Base-by-base conservation (phyloP, 176 grass and related monocot species). In the Thinopyrum elongatum region DNA sequence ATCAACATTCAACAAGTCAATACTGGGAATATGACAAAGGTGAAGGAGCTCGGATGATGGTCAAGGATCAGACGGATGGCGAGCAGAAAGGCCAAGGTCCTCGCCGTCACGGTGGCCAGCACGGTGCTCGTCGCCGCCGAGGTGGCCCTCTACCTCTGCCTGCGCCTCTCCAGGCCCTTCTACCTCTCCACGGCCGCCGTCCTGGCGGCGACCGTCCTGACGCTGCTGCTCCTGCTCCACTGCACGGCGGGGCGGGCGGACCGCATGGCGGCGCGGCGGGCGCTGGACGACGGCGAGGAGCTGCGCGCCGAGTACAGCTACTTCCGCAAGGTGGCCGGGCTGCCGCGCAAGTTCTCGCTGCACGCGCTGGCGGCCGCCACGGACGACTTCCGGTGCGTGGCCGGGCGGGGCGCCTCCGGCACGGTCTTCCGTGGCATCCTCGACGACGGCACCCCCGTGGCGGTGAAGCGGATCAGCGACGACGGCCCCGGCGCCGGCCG, bases 381-480 rank as follows among this genome's bases (percentile, higher is more conserved):
- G 10, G 91, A 94, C 62, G 46, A 44, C 35, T 97, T 97, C 94
- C 75, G 39, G 81, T 86, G 38, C 59, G 13, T 79, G 23, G 73
- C 88, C 9, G 94, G 94, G 9, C 82, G 83, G 0, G 94, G 94
- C 12, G 83, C 89, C 29, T 97, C 89, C 16, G 94, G 92, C 34
- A 76, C 53, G 46, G 94, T 97, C 35, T 97, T 88, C 79, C 88
- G 74, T 70, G 94, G 94, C 17, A 84, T 97, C 70, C 88, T 97
- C 29, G 91, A 94, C 80, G 87, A 93, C 53, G 89, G 94, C 55
- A 94, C 87, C 13, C 4, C 90, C 3, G 89, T 90, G 8, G 92
- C 89, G 5, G 94, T 97, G 59, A 97, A 97, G 82, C 81, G 88
- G 28, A 81, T 92, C 82, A 80, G 88, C 53, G 70, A 14, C 22